Percentiles rank a stretch among this genome's conserved stretches.
phyloP scores from a whole-genome alignment of 257 asterid genomes.

The Solanum tarijense region DNA sequence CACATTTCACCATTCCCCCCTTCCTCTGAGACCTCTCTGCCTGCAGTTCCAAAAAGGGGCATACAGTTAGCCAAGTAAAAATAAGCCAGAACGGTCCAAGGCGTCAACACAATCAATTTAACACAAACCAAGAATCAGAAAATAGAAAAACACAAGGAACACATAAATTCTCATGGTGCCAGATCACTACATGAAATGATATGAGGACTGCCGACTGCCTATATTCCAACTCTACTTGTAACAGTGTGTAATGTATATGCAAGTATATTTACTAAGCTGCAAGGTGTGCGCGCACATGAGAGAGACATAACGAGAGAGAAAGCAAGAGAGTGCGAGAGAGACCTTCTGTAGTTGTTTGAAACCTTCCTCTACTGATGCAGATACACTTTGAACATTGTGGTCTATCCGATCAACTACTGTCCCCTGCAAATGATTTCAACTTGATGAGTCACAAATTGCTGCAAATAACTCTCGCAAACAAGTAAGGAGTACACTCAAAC shows the following conservation, averaged over 20 bases:
- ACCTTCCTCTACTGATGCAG: slow-evolving; percentile 4
- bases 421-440: slow-evolving; percentile 1
- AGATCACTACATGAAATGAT: neutral
- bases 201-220: neutral
- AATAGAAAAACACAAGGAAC: neutral
- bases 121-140: neutral
- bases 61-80: neutral
- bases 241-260: neutral
- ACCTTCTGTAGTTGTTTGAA: slow-evolving; percentile 1
- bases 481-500: neutral
- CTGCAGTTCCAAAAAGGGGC: neutral
- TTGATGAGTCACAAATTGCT: neutral
- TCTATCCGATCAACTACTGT: slow-evolving; percentile 11
- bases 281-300: neutral
- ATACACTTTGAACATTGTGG: slow-evolving; percentile 2
- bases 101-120: neutral
- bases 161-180: neutral
- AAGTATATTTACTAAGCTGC: neutral
- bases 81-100: neutral
- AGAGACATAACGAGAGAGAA: neutral
- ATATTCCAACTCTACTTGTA: neutral
- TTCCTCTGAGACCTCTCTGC: slow-evolving; percentile 3
- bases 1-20: slow-evolving; percentile 7
- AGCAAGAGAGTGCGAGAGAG: neutral
- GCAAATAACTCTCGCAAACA: neutral